Evolutionary conservation across 2,329 filamentous ascomycete genomes (phyloP), one percentile per base, ranked within the genome.

Genomic region (Cladosporium sp.): DNA sequence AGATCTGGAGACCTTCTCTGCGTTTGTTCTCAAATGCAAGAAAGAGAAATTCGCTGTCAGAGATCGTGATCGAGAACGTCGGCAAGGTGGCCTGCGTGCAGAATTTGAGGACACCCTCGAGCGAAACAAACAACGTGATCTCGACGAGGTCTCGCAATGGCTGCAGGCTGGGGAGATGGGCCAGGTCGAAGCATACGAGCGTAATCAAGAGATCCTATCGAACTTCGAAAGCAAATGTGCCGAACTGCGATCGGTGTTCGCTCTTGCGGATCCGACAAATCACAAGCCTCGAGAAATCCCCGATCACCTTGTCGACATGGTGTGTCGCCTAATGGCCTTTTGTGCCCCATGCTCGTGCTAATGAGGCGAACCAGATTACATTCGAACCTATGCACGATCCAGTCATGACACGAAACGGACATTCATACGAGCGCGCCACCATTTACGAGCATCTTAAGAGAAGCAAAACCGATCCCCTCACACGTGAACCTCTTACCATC

Each of bases 381-480:
- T 72, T 71, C 40, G 70, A 70, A 57, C 70, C 69, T 6, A 72
- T 71, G 65, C 67, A 69, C 40, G 64, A 66, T 61, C 66, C 73
- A 79, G 87, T 81, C 0, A 75, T 80, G 2, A 93, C 90, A 1
- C 92, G 89, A 68, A 92, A 88, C 1, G 94, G 94, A 12, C 89
- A 92, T 64, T 94, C 89, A 1, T 99, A 96, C 72, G 94, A 97
- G 72, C 84, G 93, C 42, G 82, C 89, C 0, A 89, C 89, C 15
- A 88, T 99, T 61, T 80, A 92, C 69, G 91, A 96, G 73, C 92
- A 97, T 70, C 80, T 99, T 25, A 88, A 88, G 67, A 81, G 88
- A 20, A 84, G 84, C 36, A 81, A 81, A 0, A 88, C 84, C 14
- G 94, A 99, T 72, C 94, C 94, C 0, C 73, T 97, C 37, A 97